Percentiles rank a stretch among this genome's conserved stretches.
Conservation (phyloP, 2,329 filamentous ascomycete genomes). For the Aureobasidium sp. region DNA sequence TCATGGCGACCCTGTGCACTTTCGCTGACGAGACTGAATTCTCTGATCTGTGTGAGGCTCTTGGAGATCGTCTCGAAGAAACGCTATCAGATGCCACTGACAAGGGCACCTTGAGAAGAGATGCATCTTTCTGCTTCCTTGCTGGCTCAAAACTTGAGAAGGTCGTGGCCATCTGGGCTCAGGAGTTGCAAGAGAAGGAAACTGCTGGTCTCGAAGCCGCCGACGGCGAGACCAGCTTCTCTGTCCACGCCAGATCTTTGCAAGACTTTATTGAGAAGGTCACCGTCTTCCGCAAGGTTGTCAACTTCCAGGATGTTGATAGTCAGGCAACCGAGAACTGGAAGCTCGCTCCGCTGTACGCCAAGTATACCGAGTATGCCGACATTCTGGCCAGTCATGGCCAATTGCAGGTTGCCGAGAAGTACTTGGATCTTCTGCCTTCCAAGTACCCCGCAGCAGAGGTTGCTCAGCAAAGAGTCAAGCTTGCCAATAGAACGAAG, state of each 20-base stretch:
- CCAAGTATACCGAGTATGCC: conserved; percentile 94
- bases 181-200: conserved; percentile 80
- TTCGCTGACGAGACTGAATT: conserved; percentile 90
- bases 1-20: conserved; percentile 92
- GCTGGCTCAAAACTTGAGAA: conserved; percentile 96
- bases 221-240: conserved; percentile 73
- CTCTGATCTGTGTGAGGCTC: conserved; percentile 85
- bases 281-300: conserved; percentile 88
- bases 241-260: conserved; percentile 78
- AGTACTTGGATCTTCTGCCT: conserved; percentile 84
- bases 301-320: conserved; percentile 80
- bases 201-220: conserved; percentile 59
- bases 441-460: conserved; percentile 78
- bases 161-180: conserved; percentile 88
- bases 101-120: conserved; percentile 55
- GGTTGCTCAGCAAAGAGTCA: conserved; percentile 75
- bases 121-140: conserved; percentile 94
- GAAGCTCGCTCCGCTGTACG: conserved; percentile 83
- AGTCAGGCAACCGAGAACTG: conserved; percentile 65
- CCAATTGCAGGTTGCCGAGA: conserved; percentile 76
- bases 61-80: conserved; percentile 85
- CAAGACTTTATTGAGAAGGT: conserved; percentile 98
- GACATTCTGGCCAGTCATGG: conserved; percentile 90
- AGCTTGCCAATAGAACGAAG: conserved; percentile 67
- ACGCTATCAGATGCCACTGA: conserved; percentile 47